Percentiles rank a stretch among this genome's conserved stretches.
phyloP scores from a whole-genome alignment of 1,284 basidiomycete species.

The Trichosporon coremiiforme region DNA sequence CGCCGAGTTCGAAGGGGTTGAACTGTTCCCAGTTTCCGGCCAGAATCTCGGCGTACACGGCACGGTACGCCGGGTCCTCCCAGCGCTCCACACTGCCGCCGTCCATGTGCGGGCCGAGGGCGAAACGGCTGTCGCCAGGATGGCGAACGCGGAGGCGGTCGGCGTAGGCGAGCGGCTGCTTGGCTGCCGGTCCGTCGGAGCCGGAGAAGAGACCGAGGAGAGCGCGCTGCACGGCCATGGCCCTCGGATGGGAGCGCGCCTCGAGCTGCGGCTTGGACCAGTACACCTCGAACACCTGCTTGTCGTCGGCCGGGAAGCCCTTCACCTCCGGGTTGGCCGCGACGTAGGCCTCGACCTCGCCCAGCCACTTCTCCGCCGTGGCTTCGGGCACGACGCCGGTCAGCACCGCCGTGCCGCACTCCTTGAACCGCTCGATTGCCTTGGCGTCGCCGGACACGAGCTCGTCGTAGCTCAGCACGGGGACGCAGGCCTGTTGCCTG shows the following conservation, averaged over 20 bases:
- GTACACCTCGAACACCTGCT: slow-evolving; percentile 73
- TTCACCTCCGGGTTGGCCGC: slow-evolving; percentile 58
- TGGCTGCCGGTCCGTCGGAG: slow-evolving; percentile 58
- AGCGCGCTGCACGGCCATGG: slow-evolving; percentile 62
- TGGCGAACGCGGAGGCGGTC: slow-evolving; percentile 73
- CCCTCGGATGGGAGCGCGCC: slow-evolving; percentile 72
- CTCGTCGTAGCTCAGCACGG: slow-evolving; percentile 59
- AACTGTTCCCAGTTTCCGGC: slow-evolving; percentile 63
- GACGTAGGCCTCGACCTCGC: slow-evolving; percentile 63
- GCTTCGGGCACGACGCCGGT: slow-evolving; percentile 64
- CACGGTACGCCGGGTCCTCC: slow-evolving; percentile 70
- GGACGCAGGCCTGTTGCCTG: slow-evolving; percentile 52
- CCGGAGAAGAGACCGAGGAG: slow-evolving; percentile 67
- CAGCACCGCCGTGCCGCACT: slow-evolving; percentile 65
- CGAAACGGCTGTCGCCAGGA: slow-evolving; percentile 71
- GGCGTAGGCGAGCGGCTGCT: slow-evolving; percentile 69
- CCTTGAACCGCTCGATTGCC: slow-evolving; percentile 61
- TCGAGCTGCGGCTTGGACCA: slow-evolving; percentile 66
- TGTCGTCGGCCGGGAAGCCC: slow-evolving; percentile 69
- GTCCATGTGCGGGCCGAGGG: slow-evolving; percentile 73
- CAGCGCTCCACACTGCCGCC: slow-evolving; percentile 74
- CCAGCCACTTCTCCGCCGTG: slow-evolving; percentile 66
- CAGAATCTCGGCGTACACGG: slow-evolving; percentile 64
- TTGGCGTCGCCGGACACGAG: slow-evolving; percentile 59
- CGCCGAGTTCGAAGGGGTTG: slow-evolving; percentile 49